Evolutionary conservation across 2,329 filamentous ascomycete species (phyloP), one percentile per base, ranked within the genome.

Genomic region (Fonsecaea pugnacius): DNA sequence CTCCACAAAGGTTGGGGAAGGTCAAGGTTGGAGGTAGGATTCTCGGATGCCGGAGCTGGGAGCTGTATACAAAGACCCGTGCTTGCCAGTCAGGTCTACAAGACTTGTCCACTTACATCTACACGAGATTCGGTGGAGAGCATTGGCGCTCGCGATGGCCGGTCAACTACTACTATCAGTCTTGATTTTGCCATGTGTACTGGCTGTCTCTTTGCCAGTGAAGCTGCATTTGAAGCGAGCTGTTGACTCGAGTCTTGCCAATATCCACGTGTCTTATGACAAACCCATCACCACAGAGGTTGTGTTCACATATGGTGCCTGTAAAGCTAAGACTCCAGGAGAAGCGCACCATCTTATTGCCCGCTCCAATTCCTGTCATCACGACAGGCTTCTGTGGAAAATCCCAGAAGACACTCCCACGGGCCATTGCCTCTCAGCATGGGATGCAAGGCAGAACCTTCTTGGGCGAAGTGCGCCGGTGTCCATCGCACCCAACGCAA

Each of bases 301-400:
- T n/a, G 51, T 51, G 8, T 64, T 61, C 58, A 67, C 64, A 12
- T 67, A 67, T 43, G 64, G 64, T 27, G 33, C 61, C n/a, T 67
- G 64, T 35, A 18, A 58, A 32, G 64, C 61, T 24, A 48, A 55
- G 21, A 58, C 52, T 21, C 64, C 64, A 21, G 64, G 61, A 54
- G 57, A 67, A 55, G 56, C 64, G 30, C 64, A 67, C 40, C 61
- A 67, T 55, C 50, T 67, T 1, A 58, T 67, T 27, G 64, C 35
- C 14, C 64, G 62, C 16, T 56, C 62, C 46, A 54, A 51, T 38
- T 46, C 52, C 12, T 62, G 64, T 35, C 38, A 64, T 30, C 61
- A 67, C 64, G 64, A 67, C 33, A 43, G 64, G 27, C 40, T 67
- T 9, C 27, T 67, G 36, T 67, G 64, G 64, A 64, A 64, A 50